Conservation (phyloP, 2,329 filamentous ascomycete genomes). For the Coniochaeta sp. region DNA sequence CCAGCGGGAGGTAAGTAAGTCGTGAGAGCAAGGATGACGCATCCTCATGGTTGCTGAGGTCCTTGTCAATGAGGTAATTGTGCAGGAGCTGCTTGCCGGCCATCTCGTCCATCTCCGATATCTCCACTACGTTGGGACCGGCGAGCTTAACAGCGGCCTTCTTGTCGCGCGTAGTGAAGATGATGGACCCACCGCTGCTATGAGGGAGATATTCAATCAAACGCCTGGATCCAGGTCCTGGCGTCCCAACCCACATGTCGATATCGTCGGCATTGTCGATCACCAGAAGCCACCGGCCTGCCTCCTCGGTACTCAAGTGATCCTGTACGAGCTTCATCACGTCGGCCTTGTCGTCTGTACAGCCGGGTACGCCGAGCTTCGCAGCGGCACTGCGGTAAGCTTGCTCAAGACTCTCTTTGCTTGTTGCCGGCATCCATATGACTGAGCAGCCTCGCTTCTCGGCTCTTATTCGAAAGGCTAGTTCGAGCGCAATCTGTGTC, state of each 20-base stretch:
- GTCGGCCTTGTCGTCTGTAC: constrained; percentile 6
- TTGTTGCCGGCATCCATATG: constrained; percentile 33
- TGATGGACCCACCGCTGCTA: constrained; percentile 19
- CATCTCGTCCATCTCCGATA: constrained; percentile 18
- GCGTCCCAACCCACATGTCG: constrained; percentile 5
- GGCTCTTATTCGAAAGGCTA: constrained; percentile 25
- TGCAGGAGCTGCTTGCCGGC: constrained; percentile 19
- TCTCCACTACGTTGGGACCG: constrained; percentile 15
- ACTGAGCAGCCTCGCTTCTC: constrained; percentile 25
- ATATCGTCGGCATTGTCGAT: constrained; percentile 17
- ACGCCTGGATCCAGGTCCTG: background rate
- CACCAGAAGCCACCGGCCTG: constrained; percentile 16
- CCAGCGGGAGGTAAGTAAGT: constrained; percentile 23
- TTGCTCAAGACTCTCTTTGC: constrained; percentile 25
- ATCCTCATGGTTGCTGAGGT: constrained; percentile 10
- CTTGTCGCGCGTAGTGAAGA: constrained; percentile 29
- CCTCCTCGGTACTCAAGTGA: constrained; percentile 9
- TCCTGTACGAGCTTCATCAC: constrained; percentile 5
- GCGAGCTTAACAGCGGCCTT: constrained; percentile 18
- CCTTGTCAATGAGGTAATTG: constrained; percentile 13
- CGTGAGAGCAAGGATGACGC: constrained; percentile 18
- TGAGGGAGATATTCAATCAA: constrained; percentile 23
- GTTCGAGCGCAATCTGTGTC: constrained; percentile 26
- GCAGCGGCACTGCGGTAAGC: constrained; percentile 23
- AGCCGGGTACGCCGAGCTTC: constrained; percentile 15